Percentiles rank a stretch among this genome's conserved stretches.
Conservation (phyloP, 2,329 filamentous ascomycete genomes). For the Apiospora arundinis region DNA sequence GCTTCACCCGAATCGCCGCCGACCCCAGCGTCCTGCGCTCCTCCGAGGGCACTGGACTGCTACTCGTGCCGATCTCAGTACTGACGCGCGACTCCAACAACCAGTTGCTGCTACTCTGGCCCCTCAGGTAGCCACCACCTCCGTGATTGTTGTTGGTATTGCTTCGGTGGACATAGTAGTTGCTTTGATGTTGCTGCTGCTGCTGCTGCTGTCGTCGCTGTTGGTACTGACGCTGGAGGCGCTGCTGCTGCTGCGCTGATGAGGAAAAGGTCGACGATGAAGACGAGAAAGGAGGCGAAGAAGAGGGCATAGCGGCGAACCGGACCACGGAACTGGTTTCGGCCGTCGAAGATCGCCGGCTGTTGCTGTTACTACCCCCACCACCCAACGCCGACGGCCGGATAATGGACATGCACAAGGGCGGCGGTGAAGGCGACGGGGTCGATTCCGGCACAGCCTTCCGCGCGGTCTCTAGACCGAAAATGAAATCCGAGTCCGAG, state of each 20-base stretch:
- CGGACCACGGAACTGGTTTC: slow-evolving; percentile 2
- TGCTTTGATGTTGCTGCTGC: not conserved
- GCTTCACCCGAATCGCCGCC: not conserved
- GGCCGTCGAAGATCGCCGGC: not conserved
- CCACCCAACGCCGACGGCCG: not conserved
- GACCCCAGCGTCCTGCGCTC: not conserved
- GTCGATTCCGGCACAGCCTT: not conserved
- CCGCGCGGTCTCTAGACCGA: not conserved
- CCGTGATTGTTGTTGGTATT: not conserved
- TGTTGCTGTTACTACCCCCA: not conserved
- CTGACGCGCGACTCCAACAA: not conserved
- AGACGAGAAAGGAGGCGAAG: not conserved
- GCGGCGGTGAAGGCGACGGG: not conserved
- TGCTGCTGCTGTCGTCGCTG: not conserved
- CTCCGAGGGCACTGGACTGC: not conserved
- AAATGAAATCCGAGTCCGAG: not conserved
- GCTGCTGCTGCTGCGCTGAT: not conserved
- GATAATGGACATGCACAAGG: not conserved
- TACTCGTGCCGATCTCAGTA: not conserved
- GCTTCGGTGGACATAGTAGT: not conserved
- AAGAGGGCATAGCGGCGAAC: not conserved
- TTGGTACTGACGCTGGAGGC: not conserved
- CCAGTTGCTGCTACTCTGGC: not conserved
- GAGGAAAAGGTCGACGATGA: not conserved
- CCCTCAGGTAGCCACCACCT: not conserved